Base-by-base conservation (phyloP, 768 basidiomycete species). In the Gloeophyllum trabeum region DNA sequence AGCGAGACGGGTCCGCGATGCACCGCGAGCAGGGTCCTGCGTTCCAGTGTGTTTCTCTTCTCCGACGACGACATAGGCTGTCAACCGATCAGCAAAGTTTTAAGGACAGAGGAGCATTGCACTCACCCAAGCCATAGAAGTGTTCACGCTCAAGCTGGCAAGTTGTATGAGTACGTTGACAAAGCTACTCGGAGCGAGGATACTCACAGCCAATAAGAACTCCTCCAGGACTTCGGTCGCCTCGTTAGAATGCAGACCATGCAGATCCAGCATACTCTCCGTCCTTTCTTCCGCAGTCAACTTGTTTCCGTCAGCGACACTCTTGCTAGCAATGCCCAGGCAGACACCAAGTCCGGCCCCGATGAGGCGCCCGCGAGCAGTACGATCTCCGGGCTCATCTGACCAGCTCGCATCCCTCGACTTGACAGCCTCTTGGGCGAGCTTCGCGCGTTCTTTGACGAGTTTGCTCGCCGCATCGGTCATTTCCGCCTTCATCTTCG, bases 1-100 rank as follows among this genome's bases (percentile, higher is more conserved):
- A 10, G 87, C 86, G 4, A 97, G 70, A 7, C 93, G 80, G 19
- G 77, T 73, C 41, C 87, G 79, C 5, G 88, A 88, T 3, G 88
- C 78, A 21, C 90, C 90, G 28, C 91, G 74, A 10, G 68, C 75
- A 3, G 73, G 64, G 53, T 93, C 90, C 54, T 93, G 89, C n/a
- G 80, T 83, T 2, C 87, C 93, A 1, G 88, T 90, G 58, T 97
- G 94, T 60, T 92, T 94, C 60, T 94, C 89, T 63, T 97, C 91
- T 16, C 96, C 94, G 4, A 98, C 88, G 35, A 99, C 71, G 16
- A 89, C 64, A 57, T 85, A 99, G 4, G 87, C 91, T 85, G 50
- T 26, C 18, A 39, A 49, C 10, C 36, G 36, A 19, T 10, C 10
- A 37, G 35, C 16, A 16, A 42, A 4, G 5, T 16, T 21, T 6